Base-by-base conservation (phyloP, 257 asterid genomes). In the Solanum corneliomulleri region DNA sequence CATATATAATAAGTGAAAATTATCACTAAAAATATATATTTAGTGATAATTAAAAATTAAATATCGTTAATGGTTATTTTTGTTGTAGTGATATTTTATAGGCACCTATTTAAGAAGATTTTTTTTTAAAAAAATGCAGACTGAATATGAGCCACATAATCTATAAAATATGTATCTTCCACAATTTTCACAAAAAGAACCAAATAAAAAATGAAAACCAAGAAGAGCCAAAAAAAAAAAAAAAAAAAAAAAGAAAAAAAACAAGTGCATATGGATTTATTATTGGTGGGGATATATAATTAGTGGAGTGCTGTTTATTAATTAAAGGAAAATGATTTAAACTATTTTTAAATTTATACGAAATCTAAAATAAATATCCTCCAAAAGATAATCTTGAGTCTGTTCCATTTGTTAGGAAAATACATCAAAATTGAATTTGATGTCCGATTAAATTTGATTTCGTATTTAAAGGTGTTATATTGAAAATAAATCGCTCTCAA, bases 401-500 rank as follows among this genome's bases (percentile, higher is more conserved):
- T 21, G 6, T 9, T 58, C 23, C 13, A 21, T 5, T 58, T 58
- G 1, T 58, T 21, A 8, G 5, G 25, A 20, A 8, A 58, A 58
- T 21, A 58, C 27, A 25, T 58, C 1, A 58, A 58, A 21, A 58
- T 18, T 6, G 20, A 47, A 0, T 47, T 47, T 47, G 20, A 0
- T 49, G 21, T 8, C 15, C 21, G 21, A 5, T 49, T 49, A 49
- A 49, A 49, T 49, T 49, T 49, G 3, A 15, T 14, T 15, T 49
- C 5, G 20, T 20, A 0, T 49, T 49, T 0, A 0, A 49, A 49
- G 2, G 3, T 15, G 5, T 49, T 3, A 49, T 5, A 1, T 14
- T 16, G 3, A 3, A 0, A 0, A 3, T 0, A 14, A 49, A 49
- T 49, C 21, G 3, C 8, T 49, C 1, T 18, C 58, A 14, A 49